phyloP scores from a whole-genome alignment of 2,329 filamentous ascomycete species.

The Emergomyces orientalis region DNA sequence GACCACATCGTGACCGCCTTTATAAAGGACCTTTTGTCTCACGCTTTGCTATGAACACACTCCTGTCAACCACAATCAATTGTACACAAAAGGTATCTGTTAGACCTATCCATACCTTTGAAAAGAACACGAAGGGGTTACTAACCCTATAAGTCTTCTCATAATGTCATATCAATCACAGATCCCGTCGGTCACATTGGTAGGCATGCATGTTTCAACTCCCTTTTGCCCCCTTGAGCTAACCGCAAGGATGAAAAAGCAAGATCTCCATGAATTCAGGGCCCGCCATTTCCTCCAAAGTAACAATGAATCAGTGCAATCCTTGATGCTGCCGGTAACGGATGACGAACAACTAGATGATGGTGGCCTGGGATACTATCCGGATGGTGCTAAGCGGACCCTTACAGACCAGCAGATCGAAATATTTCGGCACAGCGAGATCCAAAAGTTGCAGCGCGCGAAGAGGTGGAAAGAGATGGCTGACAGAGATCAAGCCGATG shows the following conservation, averaged over 20 bases:
- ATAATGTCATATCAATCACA: constrained; percentile 13
- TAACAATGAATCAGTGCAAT: constrained; percentile 4
- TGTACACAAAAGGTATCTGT: neutral
- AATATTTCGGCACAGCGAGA: constrained; percentile 83
- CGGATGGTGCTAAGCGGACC: constrained; percentile 77
- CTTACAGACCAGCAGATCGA: constrained; percentile 84
- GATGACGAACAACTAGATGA: constrained; percentile 24
- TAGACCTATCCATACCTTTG: neutral
- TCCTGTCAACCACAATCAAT: neutral
- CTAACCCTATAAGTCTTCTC: neutral
- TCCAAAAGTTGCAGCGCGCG: constrained; percentile 59
- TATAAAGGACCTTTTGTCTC: neutral
- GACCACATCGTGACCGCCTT: neutral
- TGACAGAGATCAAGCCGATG: neutral
- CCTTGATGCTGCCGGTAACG: constrained; percentile 4
- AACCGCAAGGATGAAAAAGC: constrained; percentile 31
- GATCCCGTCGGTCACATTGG: constrained; percentile 30
- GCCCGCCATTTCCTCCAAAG: constrained; percentile 46
- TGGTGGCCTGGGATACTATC: constrained; percentile 71
- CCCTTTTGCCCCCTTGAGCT: neutral
- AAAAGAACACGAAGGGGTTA: neutral
- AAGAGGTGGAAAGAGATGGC: constrained; percentile 27
- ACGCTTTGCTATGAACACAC: neutral
- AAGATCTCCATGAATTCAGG: constrained; percentile 52
- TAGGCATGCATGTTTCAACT: constrained; percentile 16